Evolutionary conservation across 306 rosid species (phyloP), one percentile per base, ranked within the genome.

Genomic region (Sindora glabra): DNA sequence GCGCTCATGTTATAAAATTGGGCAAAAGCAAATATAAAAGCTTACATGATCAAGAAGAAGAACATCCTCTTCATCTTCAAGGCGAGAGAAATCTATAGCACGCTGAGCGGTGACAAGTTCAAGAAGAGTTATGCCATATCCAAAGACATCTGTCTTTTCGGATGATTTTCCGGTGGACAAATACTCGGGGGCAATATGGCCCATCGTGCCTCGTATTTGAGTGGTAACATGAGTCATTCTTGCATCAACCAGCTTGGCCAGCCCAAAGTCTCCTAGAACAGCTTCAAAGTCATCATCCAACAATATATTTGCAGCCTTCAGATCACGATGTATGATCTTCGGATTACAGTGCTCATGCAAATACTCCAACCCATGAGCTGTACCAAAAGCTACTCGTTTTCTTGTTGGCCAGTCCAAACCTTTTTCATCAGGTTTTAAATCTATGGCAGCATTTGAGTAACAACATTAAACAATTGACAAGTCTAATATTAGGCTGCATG

Each of bases 181-280:
- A 75, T 92, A 92, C 55, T 88, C 98, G 0, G 98, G 98, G 59
- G 98, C 96, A 49, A 92, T 92, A 47, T 92, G 98, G 39, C 98
- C 98, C 98, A 92, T 88, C 26, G 98, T 92, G 24, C 98, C 98
- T 1, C 98, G 68, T 21, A 92, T 85, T 73, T 88, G 96, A 74
- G 98, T 92, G 27, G 98, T 92, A n/a, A 88, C 89, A 55, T 86
- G 96, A 65, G 95, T 92, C 74, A 75, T 59, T 48, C 78, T 76
- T 34, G 86, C 59, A 70, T 92, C 98, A 46, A 88, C 90, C 51
- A 76, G 67, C 80, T 79, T 88, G 45, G 92, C 95, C 14, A 92
- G 69, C 22, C 98, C 98, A 45, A 88, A 92, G 57, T 92, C 98
- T 61, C 98, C 98, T 8, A 92, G 88, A 50, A 92, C 90, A 41